These are phyloP conservation scores for Brassica nigra DNA, from an alignment of 345 rosid genomes.

Conservation along the genomic window DNA sequence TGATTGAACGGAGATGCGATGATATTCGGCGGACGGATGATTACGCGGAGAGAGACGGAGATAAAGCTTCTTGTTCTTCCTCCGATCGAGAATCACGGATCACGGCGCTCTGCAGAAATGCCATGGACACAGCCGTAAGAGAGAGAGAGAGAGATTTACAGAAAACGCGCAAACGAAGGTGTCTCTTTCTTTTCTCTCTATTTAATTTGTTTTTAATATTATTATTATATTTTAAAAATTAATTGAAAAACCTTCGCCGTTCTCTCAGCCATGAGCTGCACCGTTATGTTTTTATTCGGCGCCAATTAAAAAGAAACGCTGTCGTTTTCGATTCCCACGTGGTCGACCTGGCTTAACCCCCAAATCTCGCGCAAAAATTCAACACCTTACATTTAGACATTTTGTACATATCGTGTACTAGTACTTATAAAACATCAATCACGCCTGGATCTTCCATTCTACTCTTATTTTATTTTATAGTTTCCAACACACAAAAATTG, in stretches of 20 bases:
- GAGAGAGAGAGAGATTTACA: slow-evolving; percentile 19
- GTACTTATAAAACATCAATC: not conserved
- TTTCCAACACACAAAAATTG: not conserved
- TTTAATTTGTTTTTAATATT: not conserved
- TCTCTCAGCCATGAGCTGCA: slow-evolving; percentile 26
- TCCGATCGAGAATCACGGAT: slow-evolving; percentile 60
- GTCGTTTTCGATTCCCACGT: slow-evolving; percentile 31
- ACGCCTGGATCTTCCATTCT: not conserved
- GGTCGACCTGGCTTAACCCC: slow-evolving; percentile 39
- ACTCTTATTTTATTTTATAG: not conserved
- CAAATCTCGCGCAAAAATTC: slow-evolving; percentile 36
- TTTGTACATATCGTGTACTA: not conserved
- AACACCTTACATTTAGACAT: not conserved
- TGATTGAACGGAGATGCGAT: slow-evolving; percentile 14
- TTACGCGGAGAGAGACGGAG: slow-evolving; percentile 36
- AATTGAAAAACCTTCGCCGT: slow-evolving; percentile 37
- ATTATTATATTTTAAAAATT: not conserved
- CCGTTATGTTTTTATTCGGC: slow-evolving; percentile 35
- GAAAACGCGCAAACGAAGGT: slow-evolving; percentile 53
- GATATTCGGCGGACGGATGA: slow-evolving; percentile 22
- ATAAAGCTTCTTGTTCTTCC: slow-evolving; percentile 11
- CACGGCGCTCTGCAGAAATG: slow-evolving; percentile 52
- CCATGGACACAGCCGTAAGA: slow-evolving; percentile 43
- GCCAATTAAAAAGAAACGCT: slow-evolving; percentile 19
- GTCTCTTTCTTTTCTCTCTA: slow-evolving; percentile 18